phyloP scores from a whole-genome alignment of 805 yeast species.

The Cyberlindnera mississippiensis region DNA sequence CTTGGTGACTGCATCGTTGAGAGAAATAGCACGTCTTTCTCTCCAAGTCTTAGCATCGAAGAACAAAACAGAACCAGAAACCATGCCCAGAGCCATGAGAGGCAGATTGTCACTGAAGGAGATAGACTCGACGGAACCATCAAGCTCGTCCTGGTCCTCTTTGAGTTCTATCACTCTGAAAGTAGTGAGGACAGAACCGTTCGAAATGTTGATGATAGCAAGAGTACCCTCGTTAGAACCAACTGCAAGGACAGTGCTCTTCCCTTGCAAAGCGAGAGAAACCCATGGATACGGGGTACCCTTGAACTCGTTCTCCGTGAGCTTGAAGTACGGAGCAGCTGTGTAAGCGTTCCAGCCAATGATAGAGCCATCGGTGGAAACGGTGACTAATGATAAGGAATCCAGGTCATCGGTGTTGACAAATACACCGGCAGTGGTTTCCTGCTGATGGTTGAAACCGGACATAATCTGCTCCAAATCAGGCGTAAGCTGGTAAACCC shows the following conservation, averaged over 20 bases:
- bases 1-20: slow-evolving; percentile 84
- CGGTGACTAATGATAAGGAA: slow-evolving; percentile 61
- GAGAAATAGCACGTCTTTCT: slow-evolving; percentile 62
- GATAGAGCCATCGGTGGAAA: slow-evolving; percentile 81
- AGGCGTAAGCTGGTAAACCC: slow-evolving; percentile 77
- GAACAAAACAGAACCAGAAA: slow-evolving; percentile 78
- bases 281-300: slow-evolving; percentile 90
- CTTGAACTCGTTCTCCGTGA: slow-evolving; percentile 61
- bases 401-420: slow-evolving; percentile 56
- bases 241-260: slow-evolving; percentile 56
- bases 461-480: slow-evolving; percentile 67
- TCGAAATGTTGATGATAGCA: slow-evolving; percentile 69
- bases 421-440: slow-evolving; percentile 78
- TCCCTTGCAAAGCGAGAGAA: slow-evolving; percentile 49
- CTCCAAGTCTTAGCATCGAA: slow-evolving; percentile 87
- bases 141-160: slow-evolving; percentile 53
- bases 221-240: slow-evolving; percentile 89
- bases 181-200: slow-evolving; percentile 64
- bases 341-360: slow-evolving; percentile 90
- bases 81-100: slow-evolving; percentile 82
- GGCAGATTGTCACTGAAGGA: slow-evolving; percentile 68
- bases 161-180: slow-evolving; percentile 60
- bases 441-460: slow-evolving; percentile 76
- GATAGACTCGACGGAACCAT: slow-evolving; percentile 74
- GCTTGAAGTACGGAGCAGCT: slow-evolving; percentile 61